Evolutionary conservation across 2,329 filamentous ascomycete species (phyloP), one percentile per base, ranked within the genome.

Genomic region (Aspergillus pseudotamarii): DNA sequence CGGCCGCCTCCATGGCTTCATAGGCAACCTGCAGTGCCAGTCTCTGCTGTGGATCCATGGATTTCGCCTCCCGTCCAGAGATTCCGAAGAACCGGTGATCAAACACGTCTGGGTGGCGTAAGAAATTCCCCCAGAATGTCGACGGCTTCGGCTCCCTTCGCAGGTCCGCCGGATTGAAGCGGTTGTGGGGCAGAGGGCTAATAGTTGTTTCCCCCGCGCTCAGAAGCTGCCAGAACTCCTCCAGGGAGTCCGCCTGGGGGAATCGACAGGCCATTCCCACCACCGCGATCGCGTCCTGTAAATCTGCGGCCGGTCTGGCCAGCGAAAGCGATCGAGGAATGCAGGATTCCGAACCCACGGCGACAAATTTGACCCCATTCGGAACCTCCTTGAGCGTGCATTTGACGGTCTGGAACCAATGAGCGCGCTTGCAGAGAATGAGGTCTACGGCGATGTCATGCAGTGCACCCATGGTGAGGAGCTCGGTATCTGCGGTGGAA

Each of bases 171-270:
- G 23, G 38, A 38, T 41, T 21, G 50, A 64, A 55, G 21, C 58
- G 26, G 11, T 30, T 46, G 10, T 55, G 28, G 11, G 62, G 58
- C 1, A 54, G n/a, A 2, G 21, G n/a, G 6, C 14, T 48, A 3
- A 41, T 19, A 28, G 43, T 48, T 1, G 70, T 71, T n/a, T 67
- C n/a, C 12, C 69, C 72, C 2, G 43, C 43, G 12, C 50, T 57
- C 6, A 73, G 57, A n/a, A 80, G 60, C 2, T 75, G 64, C 76
- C 76, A 79, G 28, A 79, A 69, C 28, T 73, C 72, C 12, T 70
- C 67, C 1, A 76, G 63, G 5, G 67, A 64, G 19, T 74, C 72
- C 11, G 71, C 74, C 3, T 72, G 73, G 12, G 76, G 66, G 45
- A 74, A 68, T 28, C 71, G 65, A 34, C 72, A 69, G 6, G 74